Conservation (phyloP, 208 protist genomes). For the Crithidia acanthocephali region DNA sequence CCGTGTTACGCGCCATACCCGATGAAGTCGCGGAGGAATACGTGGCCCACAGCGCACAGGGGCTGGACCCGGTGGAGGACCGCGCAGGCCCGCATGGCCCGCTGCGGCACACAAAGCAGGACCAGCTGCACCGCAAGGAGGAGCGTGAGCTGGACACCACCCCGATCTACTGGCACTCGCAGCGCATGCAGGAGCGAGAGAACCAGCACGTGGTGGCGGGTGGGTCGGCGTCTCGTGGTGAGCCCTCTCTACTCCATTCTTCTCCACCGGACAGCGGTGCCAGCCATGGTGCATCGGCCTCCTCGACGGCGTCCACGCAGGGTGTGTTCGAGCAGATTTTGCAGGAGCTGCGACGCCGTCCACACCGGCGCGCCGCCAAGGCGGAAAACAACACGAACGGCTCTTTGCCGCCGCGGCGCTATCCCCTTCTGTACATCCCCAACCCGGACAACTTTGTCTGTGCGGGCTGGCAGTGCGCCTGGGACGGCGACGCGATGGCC, state of each 20-base stretch:
- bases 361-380: neutral
- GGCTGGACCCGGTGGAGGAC: conserved; percentile 12
- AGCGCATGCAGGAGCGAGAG: conserved; percentile 26
- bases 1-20: conserved; percentile 42
- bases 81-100: conserved; percentile 7
- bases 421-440: conserved; percentile 53
- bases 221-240: no score
- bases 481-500: conserved; percentile 46
- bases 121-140: conserved; percentile 11
- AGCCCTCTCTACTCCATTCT: no score
- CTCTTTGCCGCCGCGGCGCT: neutral
- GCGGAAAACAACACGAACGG: neutral
- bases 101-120: conserved; percentile 17
- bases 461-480: conserved; percentile 57
- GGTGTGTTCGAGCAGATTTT: conserved; percentile 20
- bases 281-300: neutral
- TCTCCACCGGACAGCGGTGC: no score
- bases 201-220: neutral
- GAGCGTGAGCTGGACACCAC: conserved; percentile 3
- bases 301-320: neutral
- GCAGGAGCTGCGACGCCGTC: conserved; percentile 1
- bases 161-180: conserved; percentile 38
- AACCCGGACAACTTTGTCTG: conserved; percentile 75
- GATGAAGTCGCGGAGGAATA: conserved; percentile 34
- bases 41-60: conserved; percentile 18